Evolutionary conservation across 2,329 filamentous ascomycete species (phyloP), one percentile per base, ranked within the genome.

Genomic region (Beauveria sp.): DNA sequence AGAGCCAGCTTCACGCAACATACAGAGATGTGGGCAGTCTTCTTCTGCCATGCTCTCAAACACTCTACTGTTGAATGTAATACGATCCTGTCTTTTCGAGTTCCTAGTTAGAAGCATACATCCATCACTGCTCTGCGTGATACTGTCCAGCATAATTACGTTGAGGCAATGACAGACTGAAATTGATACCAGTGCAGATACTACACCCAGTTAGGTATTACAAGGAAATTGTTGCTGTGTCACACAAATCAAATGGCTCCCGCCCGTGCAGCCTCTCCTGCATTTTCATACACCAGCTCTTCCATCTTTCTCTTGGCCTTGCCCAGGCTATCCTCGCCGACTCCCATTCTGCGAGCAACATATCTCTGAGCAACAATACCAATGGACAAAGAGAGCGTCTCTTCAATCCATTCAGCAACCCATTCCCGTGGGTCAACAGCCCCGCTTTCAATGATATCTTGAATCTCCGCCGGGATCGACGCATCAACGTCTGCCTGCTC

Each of bases 321-420:
- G 24, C 83, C 84, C 47, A 85, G 75, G 5, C 80, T 79, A 12
- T 90, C 89, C 73, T 96, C 91, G 14, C 93, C 93, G 10, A 99
- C 93, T 14, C 94, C 93, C 94, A 99, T 99, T 61, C 94, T 81
- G 63, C 90, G 85, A 5, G 94, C 93, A 22, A 99, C 94, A 71
- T 99, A 99, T 65, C 92, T 82, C 80, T 99, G 94, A 2, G 94
- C 94, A 3, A 97, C 88, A 8, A 96, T 79, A 20, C 94, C 93
- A 0, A 96, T 84, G 3, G 86, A 84, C 54, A 97, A 78, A 46
- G 80, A 85, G 37, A 99, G 80, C 0, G 87, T 78, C 76, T 97
- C 93, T 76, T 97, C 93, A 52, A 99, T 83, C 94, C 94, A 99
- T 74, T 97, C 94, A 3, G 92, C 89, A 43, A 96, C 90, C 94